Conservation (phyloP, 441 rosid species). For the Pelargonium cotyledonis region DNA sequence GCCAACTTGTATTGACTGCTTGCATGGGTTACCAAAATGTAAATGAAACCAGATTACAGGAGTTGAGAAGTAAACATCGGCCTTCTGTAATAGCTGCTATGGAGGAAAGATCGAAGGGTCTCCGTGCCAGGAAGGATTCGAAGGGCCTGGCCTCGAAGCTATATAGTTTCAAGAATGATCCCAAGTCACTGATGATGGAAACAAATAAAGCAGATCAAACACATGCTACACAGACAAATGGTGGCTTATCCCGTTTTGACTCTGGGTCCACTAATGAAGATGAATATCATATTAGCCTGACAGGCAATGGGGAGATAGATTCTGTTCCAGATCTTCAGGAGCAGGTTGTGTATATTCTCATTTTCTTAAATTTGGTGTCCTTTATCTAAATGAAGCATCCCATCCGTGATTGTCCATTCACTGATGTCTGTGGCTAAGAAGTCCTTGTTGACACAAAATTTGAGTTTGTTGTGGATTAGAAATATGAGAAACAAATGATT, state of each 20-base stretch:
- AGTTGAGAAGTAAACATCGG: slow-evolving; percentile 84
- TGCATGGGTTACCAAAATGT: slow-evolving; percentile 99
- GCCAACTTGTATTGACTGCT: slow-evolving; percentile 97
- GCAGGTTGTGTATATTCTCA: slow-evolving; percentile 46
- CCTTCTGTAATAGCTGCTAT: slow-evolving; percentile 65
- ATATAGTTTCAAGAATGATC: slow-evolving; percentile 75
- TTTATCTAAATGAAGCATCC: no score
- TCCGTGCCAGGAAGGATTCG: slow-evolving; percentile 83
- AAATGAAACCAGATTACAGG: slow-evolving; percentile 64
- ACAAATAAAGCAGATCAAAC: slow-evolving; percentile 34
- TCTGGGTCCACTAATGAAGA: slow-evolving; percentile 76
- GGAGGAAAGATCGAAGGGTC: slow-evolving; percentile 93
- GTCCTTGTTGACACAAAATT: no score
- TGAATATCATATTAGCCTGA: slow-evolving; percentile 63
- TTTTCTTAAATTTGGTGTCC: slow-evolving; percentile 3
- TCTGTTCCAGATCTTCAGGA: slow-evolving; percentile 82
- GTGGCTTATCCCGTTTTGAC: slow-evolving; percentile 57
- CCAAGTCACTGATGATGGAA: slow-evolving; percentile 58
- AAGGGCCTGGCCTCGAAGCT: slow-evolving; percentile 88
- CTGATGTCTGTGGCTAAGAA: no score
- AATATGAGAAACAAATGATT: no score
- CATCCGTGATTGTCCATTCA: no score
- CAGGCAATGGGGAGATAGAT: slow-evolving; percentile 66
- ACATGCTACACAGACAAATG: slow-evolving; percentile 39
- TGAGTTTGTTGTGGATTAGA: no score